A percentile compares a stretch with the other conserved stretches of the same genome.
phyloP scores from a whole-genome alignment of 2,329 filamentous ascomycete species.

The Emydomyces testavorans region DNA sequence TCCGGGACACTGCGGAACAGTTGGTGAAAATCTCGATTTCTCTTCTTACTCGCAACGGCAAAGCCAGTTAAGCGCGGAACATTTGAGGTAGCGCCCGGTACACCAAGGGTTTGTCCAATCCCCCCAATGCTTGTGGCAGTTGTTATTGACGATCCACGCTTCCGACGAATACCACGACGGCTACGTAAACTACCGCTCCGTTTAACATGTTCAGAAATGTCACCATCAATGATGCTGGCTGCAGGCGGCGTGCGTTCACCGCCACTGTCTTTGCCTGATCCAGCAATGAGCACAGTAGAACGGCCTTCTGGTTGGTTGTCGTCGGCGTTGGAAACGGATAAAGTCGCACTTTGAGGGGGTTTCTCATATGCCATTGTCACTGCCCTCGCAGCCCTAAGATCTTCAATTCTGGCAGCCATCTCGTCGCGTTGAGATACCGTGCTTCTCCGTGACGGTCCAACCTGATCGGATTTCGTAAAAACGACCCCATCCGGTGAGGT shows the following conservation, averaged over 20 bases:
- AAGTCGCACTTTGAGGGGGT: conserved; percentile 28
- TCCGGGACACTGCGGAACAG: conserved; percentile 95
- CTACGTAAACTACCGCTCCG: conserved; percentile 59
- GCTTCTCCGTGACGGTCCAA: conserved; percentile 28
- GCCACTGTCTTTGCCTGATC: conserved; percentile 24
- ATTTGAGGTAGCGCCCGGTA: conserved; percentile 47
- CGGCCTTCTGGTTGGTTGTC: conserved; percentile 24
- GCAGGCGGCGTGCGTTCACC: conserved; percentile 56
- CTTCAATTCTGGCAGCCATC: conserved; percentile 46
- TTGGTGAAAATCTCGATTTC: conserved; percentile 88
- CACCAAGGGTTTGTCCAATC: conserved; percentile 58
- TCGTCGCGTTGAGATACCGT: conserved; percentile 38
- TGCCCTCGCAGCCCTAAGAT: conserved; percentile 47
- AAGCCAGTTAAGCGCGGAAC: conserved; percentile 81
- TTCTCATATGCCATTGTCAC: conserved; percentile 50
- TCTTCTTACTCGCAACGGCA: conserved; percentile 87
- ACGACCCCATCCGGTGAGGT: conserved; percentile 31
- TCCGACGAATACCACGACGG: conserved; percentile 50
- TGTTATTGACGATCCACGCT: conserved; percentile 68
- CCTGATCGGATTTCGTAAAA: conserved; percentile 27
- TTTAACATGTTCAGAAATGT: conserved; percentile 43
- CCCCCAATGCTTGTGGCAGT: conserved; percentile 62
- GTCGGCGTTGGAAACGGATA: conserved; percentile 27
- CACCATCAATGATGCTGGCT: conserved; percentile 54
- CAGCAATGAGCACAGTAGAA: conserved; percentile 16